These are phyloP conservation scores for Cyberlindnera amylophila DNA, from an alignment of 805 yeast species.

Conservation along the genomic window DNA sequence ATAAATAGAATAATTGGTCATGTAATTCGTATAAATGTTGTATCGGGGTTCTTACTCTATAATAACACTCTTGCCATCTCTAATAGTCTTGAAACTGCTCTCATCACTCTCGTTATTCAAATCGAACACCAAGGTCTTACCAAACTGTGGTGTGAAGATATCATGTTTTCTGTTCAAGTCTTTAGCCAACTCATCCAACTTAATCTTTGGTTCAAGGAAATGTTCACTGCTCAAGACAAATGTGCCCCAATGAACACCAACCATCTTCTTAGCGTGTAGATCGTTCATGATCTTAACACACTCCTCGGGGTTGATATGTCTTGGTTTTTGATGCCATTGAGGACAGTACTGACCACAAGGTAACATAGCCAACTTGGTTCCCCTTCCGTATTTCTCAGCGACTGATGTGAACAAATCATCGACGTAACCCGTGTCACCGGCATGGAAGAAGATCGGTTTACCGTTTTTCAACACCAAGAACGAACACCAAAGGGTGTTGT, in stretches of 20 bases:
- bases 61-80: constrained; percentile 31
- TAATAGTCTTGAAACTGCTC: constrained; percentile 19
- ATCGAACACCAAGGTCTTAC: constrained; percentile 57
- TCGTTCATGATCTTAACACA: constrained; percentile 64
- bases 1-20: too few species aligned
- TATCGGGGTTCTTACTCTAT: constrained; percentile 24
- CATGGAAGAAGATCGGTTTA: constrained; percentile 77
- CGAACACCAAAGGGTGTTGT: constrained; percentile 85
- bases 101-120: constrained; percentile 12
- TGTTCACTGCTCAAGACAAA: constrained; percentile 86
- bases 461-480: constrained; percentile 65
- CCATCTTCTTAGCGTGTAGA: constrained; percentile 54
- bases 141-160: constrained; percentile 69
- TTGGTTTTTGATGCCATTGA: constrained; percentile 86
- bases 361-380: constrained; percentile 61
- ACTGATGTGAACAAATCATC: constrained; percentile 67
- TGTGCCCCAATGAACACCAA: constrained; percentile 97
- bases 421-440: constrained; percentile 94
- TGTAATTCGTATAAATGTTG: too few species aligned
- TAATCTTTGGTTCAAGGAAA: constrained; percentile 74
- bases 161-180: constrained; percentile 33
- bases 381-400: constrained; percentile 54
- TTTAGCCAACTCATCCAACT: constrained; percentile 49
- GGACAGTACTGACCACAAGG: constrained; percentile 98
- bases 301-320: constrained; percentile 84